Evolutionary conservation across 768 basidiomycete genomes (phyloP).

Genomic region (Inosperma sp.): DNA sequence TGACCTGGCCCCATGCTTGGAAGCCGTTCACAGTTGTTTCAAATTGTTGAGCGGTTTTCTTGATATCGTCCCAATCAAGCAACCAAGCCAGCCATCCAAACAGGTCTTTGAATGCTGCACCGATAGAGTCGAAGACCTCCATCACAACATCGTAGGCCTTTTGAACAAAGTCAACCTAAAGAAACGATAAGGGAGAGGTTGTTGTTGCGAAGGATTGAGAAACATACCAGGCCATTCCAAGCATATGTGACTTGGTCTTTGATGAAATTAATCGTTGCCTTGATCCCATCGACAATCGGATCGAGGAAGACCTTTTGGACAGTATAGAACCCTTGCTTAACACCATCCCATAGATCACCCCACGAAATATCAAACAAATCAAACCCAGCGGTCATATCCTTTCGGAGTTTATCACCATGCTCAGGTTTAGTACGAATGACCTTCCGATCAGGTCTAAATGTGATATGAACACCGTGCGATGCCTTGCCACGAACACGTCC

Average conservation of each 20-base stretch:
- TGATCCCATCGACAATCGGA: background rate
- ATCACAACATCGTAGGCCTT: background rate
- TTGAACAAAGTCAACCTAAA: slow-evolving; percentile 1
- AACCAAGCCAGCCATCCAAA: slow-evolving; percentile 1
- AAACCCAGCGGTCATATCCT: background rate
- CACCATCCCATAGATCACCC: background rate
- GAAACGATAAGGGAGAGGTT: background rate
- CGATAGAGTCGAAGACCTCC: background rate
- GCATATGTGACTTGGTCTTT: background rate
- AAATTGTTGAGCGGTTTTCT: slow-evolving; percentile 1
- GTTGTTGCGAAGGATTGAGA: background rate
- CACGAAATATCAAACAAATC: background rate
- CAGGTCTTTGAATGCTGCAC: background rate
- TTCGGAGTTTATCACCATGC: background rate
- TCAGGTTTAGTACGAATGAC: background rate
- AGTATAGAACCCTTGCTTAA: background rate
- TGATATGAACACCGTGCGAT: background rate
- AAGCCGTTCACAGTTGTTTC: slow-evolving; percentile 1
- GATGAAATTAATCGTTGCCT: background rate
- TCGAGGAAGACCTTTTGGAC: background rate
- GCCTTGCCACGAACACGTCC: slow-evolving; percentile 1
- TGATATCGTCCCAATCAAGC: slow-evolving; percentile 1
- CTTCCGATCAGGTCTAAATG: background rate
- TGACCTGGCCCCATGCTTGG: background rate
- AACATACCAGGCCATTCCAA: background rate